These are phyloP conservation scores for Moesziomyces sp. DNA, from an alignment of 1,284 basidiomycete genomes.

Conservation along the genomic window DNA sequence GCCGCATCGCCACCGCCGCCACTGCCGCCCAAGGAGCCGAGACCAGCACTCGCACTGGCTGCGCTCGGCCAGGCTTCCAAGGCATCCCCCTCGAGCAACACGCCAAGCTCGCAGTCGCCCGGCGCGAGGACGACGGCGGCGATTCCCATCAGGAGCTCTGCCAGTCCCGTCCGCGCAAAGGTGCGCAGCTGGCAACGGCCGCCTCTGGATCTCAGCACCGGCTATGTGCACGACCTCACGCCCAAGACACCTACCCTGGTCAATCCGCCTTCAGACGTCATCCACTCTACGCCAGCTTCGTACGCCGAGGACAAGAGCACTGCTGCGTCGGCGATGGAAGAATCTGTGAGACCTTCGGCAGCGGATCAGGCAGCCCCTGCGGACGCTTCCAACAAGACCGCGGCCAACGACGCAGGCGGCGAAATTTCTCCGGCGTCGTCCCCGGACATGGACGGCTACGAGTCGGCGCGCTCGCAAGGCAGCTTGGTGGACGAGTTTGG, in stretches of 20 bases:
- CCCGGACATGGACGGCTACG: slow-evolving; percentile 46
- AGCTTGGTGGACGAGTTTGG: slow-evolving; percentile 54
- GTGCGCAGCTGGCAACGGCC: slow-evolving; percentile 44
- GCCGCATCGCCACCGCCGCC: slow-evolving; percentile 43
- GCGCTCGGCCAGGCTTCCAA: slow-evolving; percentile 3
- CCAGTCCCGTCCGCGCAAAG: slow-evolving; percentile 26
- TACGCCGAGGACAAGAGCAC: slow-evolving; percentile 34
- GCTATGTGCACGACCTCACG: slow-evolving; percentile 32
- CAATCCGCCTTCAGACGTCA: slow-evolving; percentile 9
- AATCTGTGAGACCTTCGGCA: slow-evolving; percentile 7
- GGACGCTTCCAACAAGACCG: background rate
- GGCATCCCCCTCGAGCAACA: background rate
- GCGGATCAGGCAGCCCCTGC: background rate
- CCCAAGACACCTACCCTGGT: slow-evolving; percentile 38
- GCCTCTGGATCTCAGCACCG: slow-evolving; percentile 32
- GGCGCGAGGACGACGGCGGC: slow-evolving; percentile 1
- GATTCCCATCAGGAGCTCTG: slow-evolving; percentile 3
- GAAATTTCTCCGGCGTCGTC: slow-evolving; percentile 19
- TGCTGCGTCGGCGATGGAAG: slow-evolving; percentile 5
- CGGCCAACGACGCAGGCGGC: slow-evolving; percentile 4
- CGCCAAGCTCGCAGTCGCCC: background rate
- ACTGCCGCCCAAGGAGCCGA: slow-evolving; percentile 47
- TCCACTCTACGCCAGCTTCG: slow-evolving; percentile 38
- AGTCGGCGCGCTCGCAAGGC: slow-evolving; percentile 41
- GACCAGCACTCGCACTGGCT: background rate